These are phyloP conservation scores for Bipolaris gigantea DNA, from an alignment of 2,329 filamentous ascomycete genomes.

Conservation along the genomic window DNA sequence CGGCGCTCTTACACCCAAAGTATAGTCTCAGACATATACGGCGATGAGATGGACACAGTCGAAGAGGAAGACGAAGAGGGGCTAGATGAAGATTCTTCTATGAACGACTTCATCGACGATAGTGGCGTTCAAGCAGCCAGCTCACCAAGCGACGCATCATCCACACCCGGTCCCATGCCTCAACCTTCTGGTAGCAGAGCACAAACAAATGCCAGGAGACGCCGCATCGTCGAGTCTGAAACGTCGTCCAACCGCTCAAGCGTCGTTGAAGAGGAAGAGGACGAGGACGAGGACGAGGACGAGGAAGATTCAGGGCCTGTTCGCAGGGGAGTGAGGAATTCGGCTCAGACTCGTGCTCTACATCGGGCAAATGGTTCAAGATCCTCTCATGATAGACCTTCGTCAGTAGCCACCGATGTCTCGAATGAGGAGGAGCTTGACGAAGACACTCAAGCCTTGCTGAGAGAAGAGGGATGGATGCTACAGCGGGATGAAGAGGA, in stretches of 20 bases:
- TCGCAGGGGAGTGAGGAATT: constrained; percentile 37
- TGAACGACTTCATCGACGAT: constrained; percentile 49
- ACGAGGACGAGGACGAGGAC: constrained; percentile 43
- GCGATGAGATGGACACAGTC: constrained; percentile 48
- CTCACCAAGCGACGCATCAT: constrained; percentile 32
- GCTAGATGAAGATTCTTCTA: constrained; percentile 44
- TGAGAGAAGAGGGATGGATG: constrained; percentile 44
- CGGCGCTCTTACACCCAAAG: constrained; percentile 47
- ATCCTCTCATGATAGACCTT: constrained; percentile 34
- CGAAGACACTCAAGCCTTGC: constrained; percentile 43
- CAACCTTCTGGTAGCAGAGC: constrained; percentile 30
- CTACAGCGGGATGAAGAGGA: constrained; percentile 46
- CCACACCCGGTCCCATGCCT: constrained; percentile 35
- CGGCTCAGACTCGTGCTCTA: constrained; percentile 33
- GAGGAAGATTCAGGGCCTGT: constrained; percentile 45
- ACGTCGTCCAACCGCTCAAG: constrained; percentile 43
- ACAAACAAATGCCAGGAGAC: constrained; percentile 29
- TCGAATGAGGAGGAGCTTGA: constrained; percentile 45
- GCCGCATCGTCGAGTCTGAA: constrained; percentile 46
- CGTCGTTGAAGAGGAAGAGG: constrained; percentile 36
- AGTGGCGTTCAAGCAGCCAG: constrained; percentile 26
- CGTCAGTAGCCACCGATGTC: constrained; percentile 41
- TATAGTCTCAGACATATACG: constrained; percentile 45
- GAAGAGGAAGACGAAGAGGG: constrained; percentile 49
- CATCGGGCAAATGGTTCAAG: constrained; percentile 41